These are phyloP conservation scores for Jamesozyma jinghongensis DNA, from an alignment of 805 yeast species.

Conservation along the genomic window DNA sequence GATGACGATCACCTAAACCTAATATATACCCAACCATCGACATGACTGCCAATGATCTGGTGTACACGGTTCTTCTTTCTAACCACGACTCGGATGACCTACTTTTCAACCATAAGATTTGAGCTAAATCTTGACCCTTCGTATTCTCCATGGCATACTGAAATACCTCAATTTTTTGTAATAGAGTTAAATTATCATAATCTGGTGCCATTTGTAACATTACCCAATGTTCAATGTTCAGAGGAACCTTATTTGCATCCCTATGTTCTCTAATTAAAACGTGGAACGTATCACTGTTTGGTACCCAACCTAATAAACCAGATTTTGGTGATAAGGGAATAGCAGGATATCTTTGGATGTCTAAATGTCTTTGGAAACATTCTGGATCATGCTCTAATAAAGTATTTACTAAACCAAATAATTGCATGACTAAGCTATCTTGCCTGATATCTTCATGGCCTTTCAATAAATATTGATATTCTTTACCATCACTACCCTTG, in stretches of 20 bases:
- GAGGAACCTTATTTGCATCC: constrained; percentile 76
- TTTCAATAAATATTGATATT: constrained; percentile 67
- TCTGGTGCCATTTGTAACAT: constrained; percentile 96
- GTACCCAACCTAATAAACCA: constrained; percentile 96
- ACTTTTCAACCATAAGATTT: constrained; percentile 91
- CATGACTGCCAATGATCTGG: constrained; percentile 93
- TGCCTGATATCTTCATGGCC: constrained; percentile 98
- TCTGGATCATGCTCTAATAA: constrained; percentile 81
- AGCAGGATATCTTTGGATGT: constrained; percentile 84
- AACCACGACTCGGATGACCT: constrained; percentile 95
- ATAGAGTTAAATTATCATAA: constrained; percentile 75
- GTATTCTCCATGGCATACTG: constrained; percentile 92
- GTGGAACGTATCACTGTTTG: constrained; percentile 93
- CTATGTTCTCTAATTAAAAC: constrained; percentile 85
- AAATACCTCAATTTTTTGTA: constrained; percentile 92
- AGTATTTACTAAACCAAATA: constrained; percentile 90
- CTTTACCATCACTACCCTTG: constrained; percentile 82
- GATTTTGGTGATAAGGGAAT: constrained; percentile 93
- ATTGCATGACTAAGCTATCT: constrained; percentile 93
- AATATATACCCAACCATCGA: constrained; percentile 96
- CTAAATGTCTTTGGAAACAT: constrained; percentile 90
- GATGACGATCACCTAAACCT: constrained; percentile 95
- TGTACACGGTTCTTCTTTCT: constrained; percentile 90
- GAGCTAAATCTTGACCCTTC: constrained; percentile 89
- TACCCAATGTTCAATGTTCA: constrained; percentile 87